Base-by-base conservation (phyloP, 2,329 filamentous ascomycete species). In the Byssochlamys sp. region DNA sequence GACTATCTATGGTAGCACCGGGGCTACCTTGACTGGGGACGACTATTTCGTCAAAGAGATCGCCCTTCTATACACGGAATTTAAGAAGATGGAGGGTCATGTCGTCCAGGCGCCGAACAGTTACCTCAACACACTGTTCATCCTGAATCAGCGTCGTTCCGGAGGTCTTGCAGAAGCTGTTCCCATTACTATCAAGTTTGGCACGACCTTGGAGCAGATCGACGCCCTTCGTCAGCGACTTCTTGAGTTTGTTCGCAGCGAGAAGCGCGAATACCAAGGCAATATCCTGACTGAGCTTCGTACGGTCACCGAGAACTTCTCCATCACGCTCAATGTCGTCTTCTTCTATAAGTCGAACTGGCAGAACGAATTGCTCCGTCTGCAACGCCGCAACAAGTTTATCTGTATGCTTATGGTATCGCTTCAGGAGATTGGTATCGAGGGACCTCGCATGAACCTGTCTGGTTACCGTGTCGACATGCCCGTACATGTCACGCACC, bases 301-400 rank as follows among this genome's bases (percentile, higher is more conserved):
- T 26, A 84, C 85, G 7, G 85, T 97, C 55, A 84, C 86, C 26
- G 87, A 96, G 65, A 89, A 91, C 35, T 90, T 92, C 69, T 89
- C 87, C 4, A 86, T 95, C 67, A 91, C 86, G 3, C 81, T 96
- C 67, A 96, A 96, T 73, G 85, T 97, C 57, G 86, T 96, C 67
- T 96, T 96, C 78, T 96, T 96, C 79, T 95, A 96, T 81, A 96
- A 96, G 73, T 90, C 88, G 59, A 96, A 92, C 72, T 96, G 89
- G 83, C 92, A 97, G 71, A 96, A 96, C 69, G 92, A 97, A 70
- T 80, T 95, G 51, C 80, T 96, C 26, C 91, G 92, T 75, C 82
- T 97, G 2, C 89, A 88, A 65, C 84, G 92, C 19, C 89, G 94
- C 66, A 96, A 96, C 80, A 94, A 91, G 70, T 96, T 97, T 73